A percentile compares a stretch with the other conserved stretches of the same genome.
These are phyloP conservation scores for Zymoseptoria crescenta DNA, from an alignment of 2,329 filamentous ascomycete species.

Conservation along the genomic window DNA sequence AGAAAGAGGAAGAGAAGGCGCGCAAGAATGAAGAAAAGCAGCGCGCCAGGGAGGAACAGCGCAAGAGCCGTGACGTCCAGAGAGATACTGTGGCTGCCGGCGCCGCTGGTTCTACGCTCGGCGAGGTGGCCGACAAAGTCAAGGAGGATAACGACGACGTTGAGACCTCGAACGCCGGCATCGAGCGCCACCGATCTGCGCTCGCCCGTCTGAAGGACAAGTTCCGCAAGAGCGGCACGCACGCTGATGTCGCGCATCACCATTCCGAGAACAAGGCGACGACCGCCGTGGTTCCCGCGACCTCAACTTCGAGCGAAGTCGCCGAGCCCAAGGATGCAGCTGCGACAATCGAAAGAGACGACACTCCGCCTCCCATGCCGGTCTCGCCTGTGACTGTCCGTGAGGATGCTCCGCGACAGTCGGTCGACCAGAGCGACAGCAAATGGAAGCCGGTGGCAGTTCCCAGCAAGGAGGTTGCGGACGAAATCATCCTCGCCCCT, in stretches of 20 bases:
- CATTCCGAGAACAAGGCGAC: not conserved
- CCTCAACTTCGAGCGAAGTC: not conserved
- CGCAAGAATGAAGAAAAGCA: slow-evolving; percentile 49
- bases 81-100: slow-evolving; percentile 16
- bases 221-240: slow-evolving; percentile 12
- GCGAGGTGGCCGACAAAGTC: slow-evolving; percentile 4
- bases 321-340: not conserved
- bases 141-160: slow-evolving; percentile 6
- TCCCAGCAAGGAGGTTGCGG: not conserved
- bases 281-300: not conserved
- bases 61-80: slow-evolving; percentile 32
- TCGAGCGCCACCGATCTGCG: slow-evolving; percentile 16
- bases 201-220: slow-evolving; percentile 17
- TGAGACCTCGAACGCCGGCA: slow-evolving; percentile 3
- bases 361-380: not conserved
- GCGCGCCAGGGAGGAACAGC: slow-evolving; percentile 45
- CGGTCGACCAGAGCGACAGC: not conserved
- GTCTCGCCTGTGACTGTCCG: not conserved
- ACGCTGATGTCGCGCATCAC: slow-evolving; percentile 2
- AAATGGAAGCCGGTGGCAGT: slow-evolving; percentile 2
- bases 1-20: slow-evolving; percentile 45
- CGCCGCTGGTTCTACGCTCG: slow-evolving; percentile 1
- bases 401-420: not conserved
- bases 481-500: not conserved
- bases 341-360: not conserved